These are phyloP conservation scores for Medicago lupulina DNA, from an alignment of 306 rosid genomes.

Conservation along the genomic window DNA sequence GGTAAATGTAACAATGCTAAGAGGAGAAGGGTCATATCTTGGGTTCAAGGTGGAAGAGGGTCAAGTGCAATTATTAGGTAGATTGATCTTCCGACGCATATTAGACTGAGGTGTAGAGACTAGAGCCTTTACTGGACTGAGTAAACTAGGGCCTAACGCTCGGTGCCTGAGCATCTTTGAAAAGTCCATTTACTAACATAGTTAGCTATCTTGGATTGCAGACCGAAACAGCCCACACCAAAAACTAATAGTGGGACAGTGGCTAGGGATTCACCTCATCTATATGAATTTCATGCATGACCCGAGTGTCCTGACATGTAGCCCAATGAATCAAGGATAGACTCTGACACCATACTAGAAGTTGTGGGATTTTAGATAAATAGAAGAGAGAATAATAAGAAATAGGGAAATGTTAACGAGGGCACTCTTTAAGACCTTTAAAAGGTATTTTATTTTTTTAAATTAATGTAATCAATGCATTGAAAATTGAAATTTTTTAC, in stretches of 20 bases:
- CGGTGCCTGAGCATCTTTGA: not conserved
- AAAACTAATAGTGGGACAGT: not conserved
- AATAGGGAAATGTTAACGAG: too few relatives aligned
- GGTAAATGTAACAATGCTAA: not conserved
- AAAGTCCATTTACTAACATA: not conserved
- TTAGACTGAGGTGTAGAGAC: not conserved
- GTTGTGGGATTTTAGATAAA: too few relatives aligned
- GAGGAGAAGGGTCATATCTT: slow-evolving; percentile 16
- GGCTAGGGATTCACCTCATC: not conserved
- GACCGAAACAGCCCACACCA: not conserved
- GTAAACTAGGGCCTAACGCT: not conserved
- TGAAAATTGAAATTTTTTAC: too few relatives aligned
- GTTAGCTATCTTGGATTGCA: not conserved
- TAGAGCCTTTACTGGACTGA: too few relatives aligned
- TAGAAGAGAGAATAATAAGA: too few relatives aligned
- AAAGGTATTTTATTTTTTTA: too few relatives aligned
- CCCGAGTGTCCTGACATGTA: not conserved
- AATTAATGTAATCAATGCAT: too few relatives aligned
- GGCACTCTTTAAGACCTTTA: too few relatives aligned
- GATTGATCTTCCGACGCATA: slow-evolving; percentile 2
- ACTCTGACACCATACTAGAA: not conserved
- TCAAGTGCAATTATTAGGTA: not conserved
- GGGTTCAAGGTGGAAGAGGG: slow-evolving; percentile 9
- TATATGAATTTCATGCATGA: not conserved
- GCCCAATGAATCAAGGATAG: not conserved